These are phyloP conservation scores for Danielia oregonensis DNA, from an alignment of 805 yeast genomes.

Conservation along the genomic window DNA sequence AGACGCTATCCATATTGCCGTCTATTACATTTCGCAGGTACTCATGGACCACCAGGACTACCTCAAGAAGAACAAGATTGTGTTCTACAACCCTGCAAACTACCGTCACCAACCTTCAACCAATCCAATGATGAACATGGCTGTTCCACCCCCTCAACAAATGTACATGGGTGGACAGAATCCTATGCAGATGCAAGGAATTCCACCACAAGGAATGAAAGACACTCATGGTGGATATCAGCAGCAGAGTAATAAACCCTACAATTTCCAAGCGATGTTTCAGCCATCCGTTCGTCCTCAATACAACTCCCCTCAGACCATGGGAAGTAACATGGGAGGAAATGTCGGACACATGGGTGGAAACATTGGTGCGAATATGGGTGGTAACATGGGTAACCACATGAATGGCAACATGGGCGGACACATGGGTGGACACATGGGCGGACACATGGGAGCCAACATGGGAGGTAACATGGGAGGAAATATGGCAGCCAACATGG, in stretches of 20 bases:
- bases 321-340: constrained; percentile 5
- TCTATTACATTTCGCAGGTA: constrained; percentile 68
- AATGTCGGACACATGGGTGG: constrained; percentile 3
- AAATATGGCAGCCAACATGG: neutral
- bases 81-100: constrained; percentile 58
- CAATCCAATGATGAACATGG: constrained; percentile 3
- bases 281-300: constrained; percentile 36
- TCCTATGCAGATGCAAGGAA: constrained; percentile 9
- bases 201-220: constrained; percentile 10
- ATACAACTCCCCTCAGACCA: constrained; percentile 11
- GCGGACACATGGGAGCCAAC: no score
- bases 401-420: neutral
- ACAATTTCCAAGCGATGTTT: constrained; percentile 39
- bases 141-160: constrained; percentile 18
- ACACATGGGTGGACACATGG: no score
- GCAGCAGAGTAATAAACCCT: constrained; percentile 20
- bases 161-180: constrained; percentile 13
- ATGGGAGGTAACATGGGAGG: neutral
- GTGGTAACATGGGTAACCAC: no score
- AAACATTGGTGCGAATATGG: no score
- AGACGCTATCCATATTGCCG: constrained; percentile 83
- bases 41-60: constrained; percentile 55
- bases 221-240: constrained; percentile 7
- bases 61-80: constrained; percentile 49
- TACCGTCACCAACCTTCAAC: constrained; percentile 16